phyloP scores from a whole-genome alignment of 2,329 filamentous ascomycete genomes.

The Beauveria bassiana region DNA sequence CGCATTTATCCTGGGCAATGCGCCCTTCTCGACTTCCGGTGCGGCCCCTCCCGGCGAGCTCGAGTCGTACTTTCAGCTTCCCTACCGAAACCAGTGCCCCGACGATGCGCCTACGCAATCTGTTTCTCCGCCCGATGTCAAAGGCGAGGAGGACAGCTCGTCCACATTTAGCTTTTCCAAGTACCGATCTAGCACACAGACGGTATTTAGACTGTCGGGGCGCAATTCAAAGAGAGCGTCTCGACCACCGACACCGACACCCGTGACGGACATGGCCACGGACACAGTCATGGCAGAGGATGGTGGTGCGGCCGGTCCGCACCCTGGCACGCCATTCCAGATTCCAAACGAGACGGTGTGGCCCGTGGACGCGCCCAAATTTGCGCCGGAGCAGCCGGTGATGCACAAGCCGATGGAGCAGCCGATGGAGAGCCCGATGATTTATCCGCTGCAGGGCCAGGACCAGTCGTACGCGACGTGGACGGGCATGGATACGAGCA shows the following conservation, averaged over 20 bases:
- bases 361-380: slow-evolving; percentile 30
- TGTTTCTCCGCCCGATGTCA: slow-evolving; percentile 15
- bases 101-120: slow-evolving; percentile 24
- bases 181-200: slow-evolving; percentile 22
- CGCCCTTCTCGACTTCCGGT: slow-evolving; percentile 28
- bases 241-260: slow-evolving; percentile 27
- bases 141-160: slow-evolving; percentile 22
- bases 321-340: slow-evolving; percentile 33
- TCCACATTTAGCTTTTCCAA: slow-evolving; percentile 22
- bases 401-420: slow-evolving; percentile 24
- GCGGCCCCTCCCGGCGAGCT: slow-evolving; percentile 32
- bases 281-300: slow-evolving; percentile 29
- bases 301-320: slow-evolving; percentile 24
- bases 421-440: slow-evolving; percentile 12
- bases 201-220: slow-evolving; percentile 24
- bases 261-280: slow-evolving; percentile 16
- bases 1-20: slow-evolving; percentile 35
- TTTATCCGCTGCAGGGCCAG: slow-evolving; percentile 11
- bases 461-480: slow-evolving; percentile 8
- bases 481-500: slow-evolving; percentile 5
- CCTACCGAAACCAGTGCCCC: slow-evolving; percentile 28
- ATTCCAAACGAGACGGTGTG: slow-evolving; percentile 31
- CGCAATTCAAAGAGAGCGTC: slow-evolving; percentile 29
- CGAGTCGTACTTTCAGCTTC: slow-evolving; percentile 31
- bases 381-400: slow-evolving; percentile 26